Base-by-base conservation (phyloP, 352 stramenopile species). In the Pythium phragmitis region DNA sequence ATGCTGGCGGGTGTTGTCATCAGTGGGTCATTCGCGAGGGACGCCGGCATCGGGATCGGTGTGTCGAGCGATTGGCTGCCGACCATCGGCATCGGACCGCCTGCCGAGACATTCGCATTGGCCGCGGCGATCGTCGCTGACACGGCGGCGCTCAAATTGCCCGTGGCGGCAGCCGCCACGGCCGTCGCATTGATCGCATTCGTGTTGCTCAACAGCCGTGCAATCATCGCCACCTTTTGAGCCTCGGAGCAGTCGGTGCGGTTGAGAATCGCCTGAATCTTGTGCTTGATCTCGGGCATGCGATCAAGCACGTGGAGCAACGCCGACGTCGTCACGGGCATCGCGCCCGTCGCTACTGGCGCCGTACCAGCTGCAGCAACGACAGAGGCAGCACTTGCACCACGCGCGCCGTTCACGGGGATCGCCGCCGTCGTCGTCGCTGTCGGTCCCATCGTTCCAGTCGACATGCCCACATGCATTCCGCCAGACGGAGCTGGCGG, bases 271-370 rank as follows among this genome's bases (percentile, higher is more conserved):
- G 79, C 80, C 71, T 95, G 87, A 61, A 95, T 95, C 76, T 95
- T 91, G 75, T 91, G 85, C 80, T 95, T 95, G 69, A 95, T 92
- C 80, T 93, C 85, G 19, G 87, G 87, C 85, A 94, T 92, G 7
- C 84, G 81, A 54, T 95, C 87, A 19, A 95, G 65, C 19, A 95
- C 85, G 49, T 93, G 81, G 28, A 95, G 61, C 46, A 95, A 57
- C 28, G 86, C 88, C 7, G 84, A 90, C 3, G 86, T 93, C 23
- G 81, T 91, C 68, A 92, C 82, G 7, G 82, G 82, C 69, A 93
- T 89, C 0, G 75, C 48, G 33, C 67, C 45, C 13, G 55, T 43
- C 19, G 55, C 45, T 17, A 11, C n/a, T 8, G 55, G 41, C 23
- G 26, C 12, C 2, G 14, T 13, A 6, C 26, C 26, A 3, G 26